Evolutionary conservation across 495 filamentous ascomycete genomes (phyloP).

Genomic region (Staphylotrichum longicolle): DNA sequence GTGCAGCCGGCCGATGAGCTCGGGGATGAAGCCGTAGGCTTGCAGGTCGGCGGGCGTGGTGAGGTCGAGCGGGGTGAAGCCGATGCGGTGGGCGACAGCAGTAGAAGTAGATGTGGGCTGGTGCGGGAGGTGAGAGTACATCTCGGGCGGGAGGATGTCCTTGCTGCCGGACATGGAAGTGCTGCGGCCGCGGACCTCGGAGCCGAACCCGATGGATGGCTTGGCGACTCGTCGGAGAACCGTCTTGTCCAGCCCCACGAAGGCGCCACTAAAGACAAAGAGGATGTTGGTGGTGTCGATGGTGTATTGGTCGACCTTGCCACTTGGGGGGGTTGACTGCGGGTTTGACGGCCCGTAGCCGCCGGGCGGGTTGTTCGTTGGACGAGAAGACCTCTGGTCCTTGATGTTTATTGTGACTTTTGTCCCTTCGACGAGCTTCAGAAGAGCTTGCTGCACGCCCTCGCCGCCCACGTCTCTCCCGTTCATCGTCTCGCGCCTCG

Average conservation of each 20-base stretch:
- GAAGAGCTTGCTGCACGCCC: conserved; percentile 91
- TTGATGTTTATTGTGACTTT: conserved; percentile 88
- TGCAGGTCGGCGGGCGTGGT: conserved; percentile 81
- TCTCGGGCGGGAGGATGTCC: conserved; percentile 41
- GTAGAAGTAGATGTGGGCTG: conserved; percentile 36
- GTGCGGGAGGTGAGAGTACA: conserved; percentile 47
- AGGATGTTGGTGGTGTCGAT: conserved; percentile 94
- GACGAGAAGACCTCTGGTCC: conserved; percentile 61
- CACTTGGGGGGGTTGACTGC: conserved; percentile 40
- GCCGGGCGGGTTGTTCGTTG: conserved; percentile 41
- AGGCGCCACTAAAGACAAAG: conserved; percentile 94
- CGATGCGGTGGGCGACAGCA: conserved; percentile 13
- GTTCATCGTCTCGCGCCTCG: conserved; percentile 53
- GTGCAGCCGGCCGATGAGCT: conserved; percentile 86
- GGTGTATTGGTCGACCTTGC: conserved; percentile 82
- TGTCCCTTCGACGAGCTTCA: conserved; percentile 96
- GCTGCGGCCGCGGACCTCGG: conserved; percentile 58
- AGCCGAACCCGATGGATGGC: conserved; percentile 89
- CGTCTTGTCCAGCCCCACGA: conserved; percentile 87
- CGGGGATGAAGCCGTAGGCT: conserved; percentile 89
- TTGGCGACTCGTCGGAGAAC: conserved; percentile 82
- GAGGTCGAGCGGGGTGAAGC: conserved; percentile 77
- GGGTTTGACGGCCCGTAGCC: conserved; percentile 39
- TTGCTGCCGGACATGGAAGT: conserved; percentile 35
- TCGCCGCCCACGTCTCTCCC: conserved; percentile 82